These are phyloP conservation scores for Fusarium cicatricum DNA, from an alignment of 2,329 filamentous ascomycete species.

Conservation along the genomic window DNA sequence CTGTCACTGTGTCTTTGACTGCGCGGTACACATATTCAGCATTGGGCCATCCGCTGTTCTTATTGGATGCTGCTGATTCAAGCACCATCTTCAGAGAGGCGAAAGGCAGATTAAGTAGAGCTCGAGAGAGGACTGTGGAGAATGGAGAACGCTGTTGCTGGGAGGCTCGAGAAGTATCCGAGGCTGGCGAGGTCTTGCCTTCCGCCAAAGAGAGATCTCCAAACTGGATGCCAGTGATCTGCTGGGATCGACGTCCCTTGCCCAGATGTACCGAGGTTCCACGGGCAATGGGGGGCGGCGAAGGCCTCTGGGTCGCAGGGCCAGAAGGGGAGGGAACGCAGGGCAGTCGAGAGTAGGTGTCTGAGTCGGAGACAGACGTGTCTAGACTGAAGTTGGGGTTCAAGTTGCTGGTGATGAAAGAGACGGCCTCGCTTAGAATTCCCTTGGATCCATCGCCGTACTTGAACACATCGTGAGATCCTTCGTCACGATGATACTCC, in stretches of 20 bases:
- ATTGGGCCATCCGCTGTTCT: slow-evolving; percentile 59
- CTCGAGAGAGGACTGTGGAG: slow-evolving; percentile 66
- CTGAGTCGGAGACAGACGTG: slow-evolving; percentile 48
- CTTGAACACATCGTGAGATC: slow-evolving; percentile 56
- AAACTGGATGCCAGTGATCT: slow-evolving; percentile 73
- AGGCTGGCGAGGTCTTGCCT: slow-evolving; percentile 35
- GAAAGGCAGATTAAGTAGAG: slow-evolving; percentile 76
- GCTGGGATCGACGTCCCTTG: slow-evolving; percentile 54
- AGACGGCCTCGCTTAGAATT: slow-evolving; percentile 63
- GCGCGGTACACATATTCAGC: slow-evolving; percentile 57
- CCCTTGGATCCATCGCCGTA: slow-evolving; percentile 61
- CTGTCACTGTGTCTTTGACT: slow-evolving; percentile 59
- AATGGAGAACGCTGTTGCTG: slow-evolving; percentile 44
- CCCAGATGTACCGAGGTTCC: slow-evolving; percentile 49
- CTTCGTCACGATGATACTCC: slow-evolving; percentile 47
- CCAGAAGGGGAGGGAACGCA: slow-evolving; percentile 26
- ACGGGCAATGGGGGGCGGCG: slow-evolving; percentile 45
- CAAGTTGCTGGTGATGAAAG: slow-evolving; percentile 68
- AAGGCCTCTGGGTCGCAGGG: slow-evolving; percentile 14
- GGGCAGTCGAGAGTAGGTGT: slow-evolving; percentile 53
- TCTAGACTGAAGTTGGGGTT: slow-evolving; percentile 68
- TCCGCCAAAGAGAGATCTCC: slow-evolving; percentile 65
- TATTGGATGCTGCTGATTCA: slow-evolving; percentile 64
- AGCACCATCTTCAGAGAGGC: slow-evolving; percentile 70
- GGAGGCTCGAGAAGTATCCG: slow-evolving; percentile 44